Base-by-base conservation (phyloP, 495 filamentous ascomycete species). In the Aspergillus leporis region DNA sequence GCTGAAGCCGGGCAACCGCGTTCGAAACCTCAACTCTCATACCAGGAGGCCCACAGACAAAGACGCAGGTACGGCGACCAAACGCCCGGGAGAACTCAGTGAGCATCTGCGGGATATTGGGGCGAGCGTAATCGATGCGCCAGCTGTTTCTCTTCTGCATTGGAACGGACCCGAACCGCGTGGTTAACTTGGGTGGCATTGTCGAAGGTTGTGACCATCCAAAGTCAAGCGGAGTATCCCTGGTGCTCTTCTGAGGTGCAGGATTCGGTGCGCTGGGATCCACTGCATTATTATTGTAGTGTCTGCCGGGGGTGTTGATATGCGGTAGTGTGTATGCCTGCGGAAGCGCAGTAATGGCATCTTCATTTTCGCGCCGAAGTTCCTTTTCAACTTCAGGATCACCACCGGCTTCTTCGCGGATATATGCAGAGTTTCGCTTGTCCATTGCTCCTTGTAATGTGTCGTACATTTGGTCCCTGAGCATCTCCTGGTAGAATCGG, bases 51-150 rank as follows among this genome's bases (percentile, higher is more conserved):
- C 94, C 92, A 65, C 93, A 97, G 32, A 98, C 93, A 68, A 94
- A 97, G 10, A 97, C 90, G 62, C 93, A 96, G 0, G 93, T 92
- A 55, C 93, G 78, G 53, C 88, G 77, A 7, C 93, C 93, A 53
- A 95, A 90, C 34, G 83, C 87, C 41, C 87, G 83, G 0, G 91
- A 90, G 80, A 89, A 87, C 55, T 91, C 85, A 53, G 82, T 84
- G 34, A 98, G 80, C 82, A 95, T 91, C 68, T 88, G 89, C 2
- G 89, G 85, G 30, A 98, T 81, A 60, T 96, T 86, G 0, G 93
- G 93, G 0, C 94, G 86, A n/a, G 90, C 91, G 71, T 97, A 97
- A 70, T 97, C 93, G 5, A 93, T 90, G 55, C 83, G 87, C 89
- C 92, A 96, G 32, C 90, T 90, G 59, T 89, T 88, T 62, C 90